A percentile compares a stretch with the other conserved stretches of the same genome.
Conservation (phyloP, 768 basidiomycete species). For the Suillus placidus region DNA sequence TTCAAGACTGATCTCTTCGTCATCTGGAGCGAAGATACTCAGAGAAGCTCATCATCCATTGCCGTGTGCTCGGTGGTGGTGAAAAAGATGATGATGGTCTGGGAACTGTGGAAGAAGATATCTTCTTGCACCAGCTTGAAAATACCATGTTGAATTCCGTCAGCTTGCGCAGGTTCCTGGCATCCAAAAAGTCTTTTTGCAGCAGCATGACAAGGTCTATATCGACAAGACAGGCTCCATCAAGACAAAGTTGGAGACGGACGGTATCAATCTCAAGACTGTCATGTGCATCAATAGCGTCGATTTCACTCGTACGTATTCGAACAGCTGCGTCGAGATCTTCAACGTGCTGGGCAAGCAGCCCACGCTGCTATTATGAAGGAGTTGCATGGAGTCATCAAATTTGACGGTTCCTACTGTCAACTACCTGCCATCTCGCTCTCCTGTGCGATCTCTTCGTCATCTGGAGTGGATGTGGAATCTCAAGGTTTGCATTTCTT, state of each 20-base stretch:
- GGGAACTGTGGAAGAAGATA: slow-evolving; percentile 84
- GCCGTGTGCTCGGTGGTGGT: slow-evolving; percentile 82
- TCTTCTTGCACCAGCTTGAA: slow-evolving; percentile 94
- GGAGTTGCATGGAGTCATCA: slow-evolving; percentile 94
- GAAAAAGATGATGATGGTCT: slow-evolving; percentile 88
- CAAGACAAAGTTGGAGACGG: slow-evolving; percentile 79
- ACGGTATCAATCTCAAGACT: slow-evolving; percentile 92
- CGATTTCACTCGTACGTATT: slow-evolving; percentile 90
- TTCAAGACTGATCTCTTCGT: slow-evolving; percentile 97
- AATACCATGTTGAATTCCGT: slow-evolving; percentile 96
- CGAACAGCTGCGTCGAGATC: slow-evolving; percentile 95
- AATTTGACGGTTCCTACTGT: slow-evolving; percentile 99
- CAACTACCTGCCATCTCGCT: slow-evolving; percentile 95
- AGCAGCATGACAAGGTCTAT: slow-evolving; percentile 79
- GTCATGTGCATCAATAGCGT: slow-evolving; percentile 97
- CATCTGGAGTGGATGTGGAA: too few relatives aligned
- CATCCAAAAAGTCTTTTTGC: slow-evolving; percentile 92
- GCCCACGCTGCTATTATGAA: slow-evolving; percentile 92
- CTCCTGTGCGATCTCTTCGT: slow-evolving; percentile 82
- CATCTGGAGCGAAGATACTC: slow-evolving; percentile 99
- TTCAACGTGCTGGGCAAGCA: slow-evolving; percentile 93
- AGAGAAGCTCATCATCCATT: slow-evolving; percentile 95
- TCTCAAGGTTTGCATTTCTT: too few relatives aligned
- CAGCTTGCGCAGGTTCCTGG: slow-evolving; percentile 90
- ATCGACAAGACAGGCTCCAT: slow-evolving; percentile 68